These are phyloP conservation scores for Sporothrix euskadiensis DNA, from an alignment of 2,329 filamentous ascomycete genomes.

Conservation along the genomic window DNA sequence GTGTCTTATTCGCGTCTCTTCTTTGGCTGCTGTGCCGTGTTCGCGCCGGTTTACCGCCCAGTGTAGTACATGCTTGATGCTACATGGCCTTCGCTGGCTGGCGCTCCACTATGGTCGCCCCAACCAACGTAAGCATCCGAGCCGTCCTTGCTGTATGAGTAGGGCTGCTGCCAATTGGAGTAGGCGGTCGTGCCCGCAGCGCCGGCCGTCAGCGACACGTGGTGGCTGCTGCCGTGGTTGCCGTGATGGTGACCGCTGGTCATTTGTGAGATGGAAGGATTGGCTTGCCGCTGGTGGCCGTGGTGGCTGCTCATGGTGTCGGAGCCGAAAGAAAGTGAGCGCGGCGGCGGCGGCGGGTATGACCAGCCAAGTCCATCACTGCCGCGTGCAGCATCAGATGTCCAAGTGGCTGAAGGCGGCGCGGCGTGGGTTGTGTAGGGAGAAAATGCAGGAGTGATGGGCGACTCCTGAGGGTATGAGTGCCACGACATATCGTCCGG, in stretches of 20 bases:
- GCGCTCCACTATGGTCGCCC: conserved; percentile 36
- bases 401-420: conserved; percentile 46
- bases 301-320: conserved; percentile 44
- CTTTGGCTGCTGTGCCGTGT: background rate
- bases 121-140: conserved; percentile 44
- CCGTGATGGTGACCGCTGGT: conserved; percentile 29
- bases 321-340: conserved; percentile 53
- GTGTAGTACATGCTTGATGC: conserved; percentile 41
- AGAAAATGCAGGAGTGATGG: conserved; percentile 53
- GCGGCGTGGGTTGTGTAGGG: conserved; percentile 49
- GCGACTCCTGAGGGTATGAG: conserved; percentile 52
- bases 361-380: conserved; percentile 49
- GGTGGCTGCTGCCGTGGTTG: conserved; percentile 26
- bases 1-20: background rate
- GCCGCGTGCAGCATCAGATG: conserved; percentile 43
- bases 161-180: conserved; percentile 49
- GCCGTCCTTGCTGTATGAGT: conserved; percentile 44
- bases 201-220: conserved; percentile 44
- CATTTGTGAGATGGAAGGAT: conserved; percentile 45
- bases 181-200: conserved; percentile 44
- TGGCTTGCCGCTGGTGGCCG: conserved; percentile 37
- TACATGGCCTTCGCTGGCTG: conserved; percentile 35
- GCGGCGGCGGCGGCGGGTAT: conserved; percentile 45
- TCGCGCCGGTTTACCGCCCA: conserved; percentile 33
- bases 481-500: conserved; percentile 52